A percentile compares a stretch with the other conserved stretches of the same genome.
Conservation (phyloP, 495 filamentous ascomycete species). For the Xylaria nigripes region DNA sequence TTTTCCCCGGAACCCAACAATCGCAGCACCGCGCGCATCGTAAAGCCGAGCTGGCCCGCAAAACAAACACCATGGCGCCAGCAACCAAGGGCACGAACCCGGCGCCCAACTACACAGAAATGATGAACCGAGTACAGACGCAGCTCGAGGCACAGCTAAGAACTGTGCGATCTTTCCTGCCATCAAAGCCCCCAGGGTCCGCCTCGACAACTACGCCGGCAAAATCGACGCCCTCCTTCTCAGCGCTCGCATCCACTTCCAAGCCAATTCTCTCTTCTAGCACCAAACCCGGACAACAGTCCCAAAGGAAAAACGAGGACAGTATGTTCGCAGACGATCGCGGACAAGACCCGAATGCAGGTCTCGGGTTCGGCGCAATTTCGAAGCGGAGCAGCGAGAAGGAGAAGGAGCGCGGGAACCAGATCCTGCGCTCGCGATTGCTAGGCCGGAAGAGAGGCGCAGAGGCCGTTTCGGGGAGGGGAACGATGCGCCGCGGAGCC, state of each 20-base stretch:
- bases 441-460: conserved; percentile 20
- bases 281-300: neutral
- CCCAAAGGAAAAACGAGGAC: conserved; percentile 12
- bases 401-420: conserved; percentile 14
- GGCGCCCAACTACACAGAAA: conserved; percentile 26
- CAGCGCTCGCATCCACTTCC: conserved; percentile 18
- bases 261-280: neutral
- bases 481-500: conserved; percentile 9
- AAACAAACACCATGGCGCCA: conserved; percentile 19
- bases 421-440: conserved; percentile 23
- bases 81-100: conserved; percentile 21
- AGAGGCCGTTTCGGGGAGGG: neutral
- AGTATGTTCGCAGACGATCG: conserved; percentile 22
- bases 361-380: conserved; percentile 21
- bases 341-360: conserved; percentile 29
- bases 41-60: neutral
- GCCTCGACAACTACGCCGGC: conserved; percentile 8
- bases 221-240: conserved; percentile 20
- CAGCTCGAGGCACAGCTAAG: conserved; percentile 20
- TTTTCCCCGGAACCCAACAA: neutral
- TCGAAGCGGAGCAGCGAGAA: neutral
- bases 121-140: conserved; percentile 31
- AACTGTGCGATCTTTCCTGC: conserved; percentile 17
- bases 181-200: conserved; percentile 2
- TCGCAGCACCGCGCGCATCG: neutral